Evolutionary conservation across 441 rosid species (phyloP).

Genomic region (Isatis lusitanica): DNA sequence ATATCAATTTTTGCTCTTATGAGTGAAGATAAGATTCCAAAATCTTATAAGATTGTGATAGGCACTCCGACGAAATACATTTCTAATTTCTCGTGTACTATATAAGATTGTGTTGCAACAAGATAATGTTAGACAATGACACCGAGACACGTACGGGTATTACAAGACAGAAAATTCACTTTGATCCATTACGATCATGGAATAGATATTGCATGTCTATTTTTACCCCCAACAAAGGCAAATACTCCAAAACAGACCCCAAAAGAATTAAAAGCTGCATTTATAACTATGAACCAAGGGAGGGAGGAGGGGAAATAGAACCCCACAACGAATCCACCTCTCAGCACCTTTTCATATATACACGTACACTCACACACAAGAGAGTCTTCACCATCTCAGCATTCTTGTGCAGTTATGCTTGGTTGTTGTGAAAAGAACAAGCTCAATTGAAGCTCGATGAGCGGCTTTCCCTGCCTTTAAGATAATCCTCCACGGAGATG

Average conservation of each 20-base stretch:
- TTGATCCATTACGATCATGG: conserved; percentile 36
- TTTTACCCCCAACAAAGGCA: not conserved
- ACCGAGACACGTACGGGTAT: not conserved
- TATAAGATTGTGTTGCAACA: not conserved
- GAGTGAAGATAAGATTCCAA: not conserved
- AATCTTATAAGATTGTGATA: conserved; percentile 15
- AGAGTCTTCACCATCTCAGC: conserved; percentile 18
- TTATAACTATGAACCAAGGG: conserved; percentile 16
- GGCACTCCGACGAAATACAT: conserved; percentile 5
- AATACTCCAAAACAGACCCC: not conserved
- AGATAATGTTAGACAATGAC: conserved; percentile 18
- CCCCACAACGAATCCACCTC: conserved; percentile 61
- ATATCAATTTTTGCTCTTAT: too few species aligned
- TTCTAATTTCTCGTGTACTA: not conserved
- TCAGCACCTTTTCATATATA: conserved; percentile 28
- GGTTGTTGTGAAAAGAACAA: not conserved
- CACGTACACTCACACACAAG: conserved; percentile 21
- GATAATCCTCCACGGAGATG: conserved; percentile 57
- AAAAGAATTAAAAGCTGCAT: not conserved
- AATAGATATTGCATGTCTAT: conserved; percentile 13
- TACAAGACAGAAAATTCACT: conserved; percentile 29
- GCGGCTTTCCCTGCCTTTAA: conserved; percentile 62
- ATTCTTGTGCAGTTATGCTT: conserved; percentile 10
- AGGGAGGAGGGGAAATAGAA: conserved; percentile 62
- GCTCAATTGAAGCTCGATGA: conserved; percentile 67